phyloP scores from a whole-genome alignment of 1,139 yeast genomes.

The Saccharomyces hybrid region DNA sequence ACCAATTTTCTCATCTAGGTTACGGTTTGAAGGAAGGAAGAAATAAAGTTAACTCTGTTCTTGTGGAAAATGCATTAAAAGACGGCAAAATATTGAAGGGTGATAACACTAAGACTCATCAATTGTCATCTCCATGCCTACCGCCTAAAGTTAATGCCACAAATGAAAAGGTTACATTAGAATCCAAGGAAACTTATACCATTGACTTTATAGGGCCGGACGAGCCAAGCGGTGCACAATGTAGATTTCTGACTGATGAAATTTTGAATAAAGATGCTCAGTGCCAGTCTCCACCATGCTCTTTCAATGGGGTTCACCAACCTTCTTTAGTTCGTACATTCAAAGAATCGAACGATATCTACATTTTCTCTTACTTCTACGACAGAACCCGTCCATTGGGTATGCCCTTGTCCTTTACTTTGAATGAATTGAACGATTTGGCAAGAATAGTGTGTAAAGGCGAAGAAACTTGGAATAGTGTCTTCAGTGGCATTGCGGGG shows the following conservation, averaged over 20 bases:
- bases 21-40: conserved; percentile 94
- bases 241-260: conserved; percentile 75
- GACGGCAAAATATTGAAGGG: conserved; percentile 34
- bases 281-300: conserved; percentile 74
- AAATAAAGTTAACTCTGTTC: conserved; percentile 61
- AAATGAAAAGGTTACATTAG: conserved; percentile 50
- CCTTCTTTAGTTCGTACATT: conserved; percentile 80
- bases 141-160: conserved; percentile 61
- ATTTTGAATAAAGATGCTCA: conserved; percentile 74
- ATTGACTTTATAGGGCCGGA: conserved; percentile 72
- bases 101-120: conserved; percentile 37
- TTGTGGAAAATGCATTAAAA: conserved; percentile 45
- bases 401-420: conserved; percentile 82
- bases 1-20: conserved; percentile 92
- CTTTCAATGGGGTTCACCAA: conserved; percentile 94
- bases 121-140: conserved; percentile 71
- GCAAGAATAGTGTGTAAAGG: conserved; percentile 85
- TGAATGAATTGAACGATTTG: conserved; percentile 74
- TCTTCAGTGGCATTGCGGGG: conserved; percentile 50
- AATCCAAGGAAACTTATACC: conserved; percentile 43
- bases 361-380: conserved; percentile 85
- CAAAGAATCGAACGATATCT: conserved; percentile 63
- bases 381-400: conserved; percentile 92
- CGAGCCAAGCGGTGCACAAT: conserved; percentile 57
- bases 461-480: conserved; percentile 58